A percentile compares a stretch with the other conserved stretches of the same genome.
Conservation (phyloP, 2,329 filamentous ascomycete genomes). For the Colletotrichum caudatum region DNA sequence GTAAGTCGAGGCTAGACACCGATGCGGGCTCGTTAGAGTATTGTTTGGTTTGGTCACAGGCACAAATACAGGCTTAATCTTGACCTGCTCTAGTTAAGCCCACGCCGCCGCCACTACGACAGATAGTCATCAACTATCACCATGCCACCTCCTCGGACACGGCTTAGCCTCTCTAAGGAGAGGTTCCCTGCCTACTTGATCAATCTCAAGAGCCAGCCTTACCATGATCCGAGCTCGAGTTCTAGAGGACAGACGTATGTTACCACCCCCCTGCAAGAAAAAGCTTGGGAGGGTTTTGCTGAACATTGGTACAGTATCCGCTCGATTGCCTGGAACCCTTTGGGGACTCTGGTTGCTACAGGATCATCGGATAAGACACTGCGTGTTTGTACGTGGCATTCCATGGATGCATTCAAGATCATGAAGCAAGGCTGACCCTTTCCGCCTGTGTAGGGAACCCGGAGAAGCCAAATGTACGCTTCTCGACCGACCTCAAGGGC, state of each 20-base stretch:
- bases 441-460: slow-evolving; percentile 70
- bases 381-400: slow-evolving; percentile 72
- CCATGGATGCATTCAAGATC: not conserved
- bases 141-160: slow-evolving; percentile 34
- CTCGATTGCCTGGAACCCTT: slow-evolving; percentile 89
- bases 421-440: slow-evolving; percentile 3
- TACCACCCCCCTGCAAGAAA: slow-evolving; percentile 38
- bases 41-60: not conserved
- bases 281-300: slow-evolving; percentile 45
- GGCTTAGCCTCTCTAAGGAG: slow-evolving; percentile 75
- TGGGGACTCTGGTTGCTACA: slow-evolving; percentile 86
- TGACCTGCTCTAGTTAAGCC: not conserved
- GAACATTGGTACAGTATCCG: slow-evolving; percentile 67
- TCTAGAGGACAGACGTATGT: slow-evolving; percentile 70
- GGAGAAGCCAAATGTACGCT: slow-evolving; percentile 78
- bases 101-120: slow-evolving; percentile 52
- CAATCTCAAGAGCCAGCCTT: slow-evolving; percentile 76
- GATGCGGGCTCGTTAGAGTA: not conserved
- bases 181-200: slow-evolving; percentile 76
- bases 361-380: slow-evolving; percentile 78
- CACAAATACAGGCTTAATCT: not conserved
- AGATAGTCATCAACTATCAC: not conserved
- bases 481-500: slow-evolving; percentile 80
- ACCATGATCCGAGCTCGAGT: slow-evolving; percentile 70
- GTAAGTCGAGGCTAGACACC: not conserved